Evolutionary conservation across 129 eudicot species (phyloP).

Genomic region (Scalesia atractyloides): DNA sequence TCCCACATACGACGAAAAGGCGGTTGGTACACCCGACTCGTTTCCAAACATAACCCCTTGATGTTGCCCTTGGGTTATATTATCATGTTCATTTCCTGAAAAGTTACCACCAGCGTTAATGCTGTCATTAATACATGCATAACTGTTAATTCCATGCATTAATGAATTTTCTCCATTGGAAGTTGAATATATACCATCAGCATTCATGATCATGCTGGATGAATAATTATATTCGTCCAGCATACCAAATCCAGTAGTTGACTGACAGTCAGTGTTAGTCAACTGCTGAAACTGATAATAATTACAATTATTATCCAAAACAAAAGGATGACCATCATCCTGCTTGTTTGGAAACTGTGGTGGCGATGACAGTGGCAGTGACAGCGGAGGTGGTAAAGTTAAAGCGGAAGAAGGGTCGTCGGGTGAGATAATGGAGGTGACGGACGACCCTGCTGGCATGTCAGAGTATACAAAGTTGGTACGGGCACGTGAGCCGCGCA

Average conservation of each 20-base stretch:
- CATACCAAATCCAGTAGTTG: conserved; percentile 23
- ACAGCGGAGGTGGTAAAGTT: conserved; percentile 17
- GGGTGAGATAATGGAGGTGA: conserved; percentile 51
- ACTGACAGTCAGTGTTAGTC: neutral
- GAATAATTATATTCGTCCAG: conserved; percentile 6
- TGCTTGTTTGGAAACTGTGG: conserved; percentile 15
- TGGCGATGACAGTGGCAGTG: neutral
- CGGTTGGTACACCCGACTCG: neutral
- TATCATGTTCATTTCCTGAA: conserved; percentile 4
- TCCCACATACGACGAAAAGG: conserved; percentile 34
- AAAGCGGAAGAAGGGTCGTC: conserved; percentile 26
- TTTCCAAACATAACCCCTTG: conserved; percentile 11
- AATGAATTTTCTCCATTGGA: neutral
- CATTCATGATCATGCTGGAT: too few species aligned
- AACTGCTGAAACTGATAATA: conserved; percentile 6
- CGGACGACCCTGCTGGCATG: conserved; percentile 51
- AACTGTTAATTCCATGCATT: neutral
- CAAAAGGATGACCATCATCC: conserved; percentile 14
- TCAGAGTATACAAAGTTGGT: conserved; percentile 64
- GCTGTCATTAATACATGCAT: neutral
- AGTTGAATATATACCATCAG: neutral
- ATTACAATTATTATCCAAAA: neutral
- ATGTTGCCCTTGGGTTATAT: conserved; percentile 9
- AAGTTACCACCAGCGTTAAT: conserved; percentile 1
- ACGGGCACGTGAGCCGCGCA: conserved; percentile 58